phyloP scores from a whole-genome alignment of 805 yeast species.

The Yarrowia divulgata region DNA sequence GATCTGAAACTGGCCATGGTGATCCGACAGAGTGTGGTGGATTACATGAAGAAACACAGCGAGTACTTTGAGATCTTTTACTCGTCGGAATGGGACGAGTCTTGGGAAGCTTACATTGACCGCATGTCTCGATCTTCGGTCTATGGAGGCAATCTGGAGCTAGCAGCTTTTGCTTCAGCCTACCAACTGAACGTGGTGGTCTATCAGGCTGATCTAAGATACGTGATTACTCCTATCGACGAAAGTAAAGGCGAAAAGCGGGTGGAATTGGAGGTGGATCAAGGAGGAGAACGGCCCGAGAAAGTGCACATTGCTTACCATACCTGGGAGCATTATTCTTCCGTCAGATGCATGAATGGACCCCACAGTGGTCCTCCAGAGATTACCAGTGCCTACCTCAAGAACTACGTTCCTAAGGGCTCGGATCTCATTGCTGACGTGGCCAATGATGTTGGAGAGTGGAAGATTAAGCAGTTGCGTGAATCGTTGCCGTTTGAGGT shows the following conservation, averaged over 20 bases:
- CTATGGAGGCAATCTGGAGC: slow-evolving; percentile 54
- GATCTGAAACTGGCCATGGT: slow-evolving; percentile 45
- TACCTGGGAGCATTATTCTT: slow-evolving; percentile 56
- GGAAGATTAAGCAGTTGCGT: slow-evolving; percentile 31
- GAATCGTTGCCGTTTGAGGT: slow-evolving; percentile 20
- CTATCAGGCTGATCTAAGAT: slow-evolving; percentile 52
- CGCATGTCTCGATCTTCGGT: slow-evolving; percentile 53
- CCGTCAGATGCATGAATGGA: slow-evolving; percentile 52
- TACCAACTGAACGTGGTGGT: slow-evolving; percentile 50
- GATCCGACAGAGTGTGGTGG: slow-evolving; percentile 49
- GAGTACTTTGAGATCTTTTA: slow-evolving; percentile 50
- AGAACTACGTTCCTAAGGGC: background rate
- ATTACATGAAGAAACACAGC: slow-evolving; percentile 48
- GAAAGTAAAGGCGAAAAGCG: slow-evolving; percentile 18
- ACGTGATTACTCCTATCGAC: slow-evolving; percentile 46
- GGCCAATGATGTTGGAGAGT: slow-evolving; percentile 12
- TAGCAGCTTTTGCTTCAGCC: slow-evolving; percentile 53
- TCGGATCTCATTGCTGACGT: slow-evolving; percentile 1
- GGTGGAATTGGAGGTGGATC: slow-evolving; percentile 8
- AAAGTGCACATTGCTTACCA: slow-evolving; percentile 53
- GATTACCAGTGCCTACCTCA: slow-evolving; percentile 36
- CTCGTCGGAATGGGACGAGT: slow-evolving; percentile 47
- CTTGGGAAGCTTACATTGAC: slow-evolving; percentile 50
- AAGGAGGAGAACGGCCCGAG: slow-evolving; percentile 23
- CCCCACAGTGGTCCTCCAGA: slow-evolving; percentile 51